Conservation (phyloP, 179 eudicot species). For the Camellia oleifera region DNA sequence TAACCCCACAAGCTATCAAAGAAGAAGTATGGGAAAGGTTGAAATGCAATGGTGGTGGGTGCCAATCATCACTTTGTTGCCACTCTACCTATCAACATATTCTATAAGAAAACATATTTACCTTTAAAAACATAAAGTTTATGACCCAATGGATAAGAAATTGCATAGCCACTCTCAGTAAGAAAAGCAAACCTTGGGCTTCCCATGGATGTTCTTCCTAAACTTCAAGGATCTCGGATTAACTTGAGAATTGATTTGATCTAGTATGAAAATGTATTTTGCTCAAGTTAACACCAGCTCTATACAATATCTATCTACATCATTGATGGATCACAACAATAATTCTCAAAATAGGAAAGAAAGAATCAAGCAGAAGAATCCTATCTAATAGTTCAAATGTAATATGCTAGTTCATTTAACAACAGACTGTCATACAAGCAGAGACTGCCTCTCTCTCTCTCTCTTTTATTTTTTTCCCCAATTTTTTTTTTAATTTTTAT, state of each 20-base stretch:
- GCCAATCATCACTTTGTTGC: slow-evolving; percentile 37
- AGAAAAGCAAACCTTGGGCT: slow-evolving; percentile 68
- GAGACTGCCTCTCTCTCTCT: too few relatives aligned
- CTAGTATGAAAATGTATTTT: slow-evolving; percentile 44
- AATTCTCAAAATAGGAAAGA: neutral
- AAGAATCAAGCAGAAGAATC: neutral
- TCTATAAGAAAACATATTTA: neutral
- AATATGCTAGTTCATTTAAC: neutral
- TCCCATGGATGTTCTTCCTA: slow-evolving; percentile 74
- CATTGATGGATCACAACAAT: neutral
- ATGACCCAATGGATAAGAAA: neutral
- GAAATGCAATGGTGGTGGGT: slow-evolving; percentile 62
- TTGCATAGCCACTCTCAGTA: slow-evolving; percentile 1
- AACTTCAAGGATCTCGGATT: slow-evolving; percentile 67
- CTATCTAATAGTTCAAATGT: neutral
- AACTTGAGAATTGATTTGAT: slow-evolving; percentile 57
- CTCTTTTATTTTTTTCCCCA: too few relatives aligned
- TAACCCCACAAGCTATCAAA: slow-evolving; percentile 79
- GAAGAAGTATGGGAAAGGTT: slow-evolving; percentile 86
- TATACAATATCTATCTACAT: neutral
- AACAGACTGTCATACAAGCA: neutral
- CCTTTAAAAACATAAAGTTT: neutral
- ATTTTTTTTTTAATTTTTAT: neutral
- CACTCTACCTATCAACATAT: slow-evolving; percentile 50
- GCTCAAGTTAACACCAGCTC: slow-evolving; percentile 15